Base-by-base conservation (phyloP, 2,329 filamentous ascomycete species). In the Chalara sp. region DNA sequence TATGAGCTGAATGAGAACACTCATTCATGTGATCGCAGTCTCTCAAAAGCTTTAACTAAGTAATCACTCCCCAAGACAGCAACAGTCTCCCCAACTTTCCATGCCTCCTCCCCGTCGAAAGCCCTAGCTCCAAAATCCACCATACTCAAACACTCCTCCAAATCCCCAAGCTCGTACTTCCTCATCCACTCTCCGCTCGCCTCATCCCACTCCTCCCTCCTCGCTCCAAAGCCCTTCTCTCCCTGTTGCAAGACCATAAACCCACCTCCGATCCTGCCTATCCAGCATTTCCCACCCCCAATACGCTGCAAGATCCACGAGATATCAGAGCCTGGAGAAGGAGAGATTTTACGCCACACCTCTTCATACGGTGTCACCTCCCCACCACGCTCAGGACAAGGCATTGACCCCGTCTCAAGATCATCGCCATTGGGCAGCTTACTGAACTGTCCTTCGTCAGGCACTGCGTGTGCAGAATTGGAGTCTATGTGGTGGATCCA, bases 401-500 rank as follows among this genome's bases (percentile, higher is more conserved):
- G 61, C 69, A 72, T 72, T 1, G 56, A 57, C 0, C 70, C 70
- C 1, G 60, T 66, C 50, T 72, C 70, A 0, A 72, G 61, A 32
- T 67, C 65, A 44, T 71, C 68, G 2, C 69, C 69, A 46, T 70
- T 70, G 0, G 69, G 64, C 12, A 72, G 60, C 2, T 60, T 53
- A 6, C 62, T 62, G 52, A 71, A 72, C 1, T 59, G 64, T 0
- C 69, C 69, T 48, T 66, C 65, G 42, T 71, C 68, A 5, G 57
- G 64, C 28, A 28, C 30, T 21, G 41, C 48, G 10, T 43, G 45
- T n/a, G 47, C 45, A 48, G 69, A 69, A 0, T 60, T 62, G 6
- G 68, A 71, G 55, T 71, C 69, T 6, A 71, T 58, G 32, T 64
- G 64, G 47, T 70, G 67, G 2, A 66, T 69, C 53, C 69, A 71